phyloP scores from a whole-genome alignment of 2,329 filamentous ascomycete genomes.

The Ceratocystis cacaofunesta region DNA sequence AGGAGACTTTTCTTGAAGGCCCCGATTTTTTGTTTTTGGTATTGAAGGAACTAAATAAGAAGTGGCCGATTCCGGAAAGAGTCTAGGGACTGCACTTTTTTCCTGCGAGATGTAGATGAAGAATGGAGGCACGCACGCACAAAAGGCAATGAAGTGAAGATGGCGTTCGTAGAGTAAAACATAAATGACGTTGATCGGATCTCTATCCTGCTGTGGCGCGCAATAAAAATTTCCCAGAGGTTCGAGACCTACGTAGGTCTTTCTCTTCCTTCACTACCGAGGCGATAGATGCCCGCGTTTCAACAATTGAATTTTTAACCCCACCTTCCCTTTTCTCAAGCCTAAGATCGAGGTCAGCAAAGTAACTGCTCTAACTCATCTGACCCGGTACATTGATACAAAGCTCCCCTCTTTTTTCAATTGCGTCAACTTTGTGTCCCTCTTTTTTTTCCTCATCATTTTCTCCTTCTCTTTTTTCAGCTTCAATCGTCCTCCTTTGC shows the following conservation, averaged over 20 bases:
- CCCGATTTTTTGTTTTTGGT: background rate
- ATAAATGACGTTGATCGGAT: background rate
- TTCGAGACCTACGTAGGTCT: background rate
- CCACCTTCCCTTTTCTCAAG: constrained; percentile 9
- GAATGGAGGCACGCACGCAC: background rate
- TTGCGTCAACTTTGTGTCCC: background rate
- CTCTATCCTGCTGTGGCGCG: background rate
- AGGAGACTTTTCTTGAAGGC: background rate
- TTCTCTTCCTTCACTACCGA: background rate
- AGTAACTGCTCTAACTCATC: background rate
- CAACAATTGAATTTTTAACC: constrained; percentile 13
- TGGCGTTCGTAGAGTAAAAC: background rate
- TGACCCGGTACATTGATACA: background rate
- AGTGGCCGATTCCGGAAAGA: background rate
- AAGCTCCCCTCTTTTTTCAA: background rate
- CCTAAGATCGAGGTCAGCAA: background rate
- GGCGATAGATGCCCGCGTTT: background rate
- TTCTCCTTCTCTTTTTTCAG: constrained; percentile 10
- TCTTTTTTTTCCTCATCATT: background rate
- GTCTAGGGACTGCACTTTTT: no score
- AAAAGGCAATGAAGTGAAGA: background rate
- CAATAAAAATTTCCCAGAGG: background rate
- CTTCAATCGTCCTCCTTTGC: constrained; percentile 14
- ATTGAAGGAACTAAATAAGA: background rate
- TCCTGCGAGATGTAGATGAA: background rate